These are phyloP conservation scores for Rhizoclosmatium hyalinum DNA, from an alignment of 371 early-diverging fungal genomes.

Conservation along the genomic window DNA sequence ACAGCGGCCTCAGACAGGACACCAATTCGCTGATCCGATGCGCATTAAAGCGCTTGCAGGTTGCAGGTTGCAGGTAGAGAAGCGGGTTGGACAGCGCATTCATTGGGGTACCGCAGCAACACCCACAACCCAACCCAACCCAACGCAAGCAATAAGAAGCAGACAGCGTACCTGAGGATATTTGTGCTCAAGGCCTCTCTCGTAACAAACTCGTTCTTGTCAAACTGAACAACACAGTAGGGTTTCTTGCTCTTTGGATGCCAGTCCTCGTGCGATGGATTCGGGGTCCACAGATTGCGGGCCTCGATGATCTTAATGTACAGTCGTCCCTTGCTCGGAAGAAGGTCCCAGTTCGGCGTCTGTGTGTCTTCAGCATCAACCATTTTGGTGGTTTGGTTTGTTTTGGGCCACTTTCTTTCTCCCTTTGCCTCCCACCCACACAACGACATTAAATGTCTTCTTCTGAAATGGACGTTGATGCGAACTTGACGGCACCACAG, in stretches of 20 bases:
- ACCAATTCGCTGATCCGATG: no score
- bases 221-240: slow-evolving; percentile 61
- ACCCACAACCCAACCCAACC: no score
- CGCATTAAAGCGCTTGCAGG: no score
- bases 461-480: not conserved
- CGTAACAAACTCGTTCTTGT: slow-evolving; percentile 56
- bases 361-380: not conserved
- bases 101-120: no score
- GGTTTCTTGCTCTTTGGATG: slow-evolving; percentile 23
- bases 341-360: slow-evolving; percentile 19
- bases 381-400: not conserved
- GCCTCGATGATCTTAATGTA: slow-evolving; percentile 56
- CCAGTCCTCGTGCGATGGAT: not conserved
- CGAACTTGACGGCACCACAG: not conserved
- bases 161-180: not conserved
- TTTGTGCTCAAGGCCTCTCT: slow-evolving; percentile 32
- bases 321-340: slow-evolving; percentile 47
- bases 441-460: no score
- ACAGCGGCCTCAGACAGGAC: no score
- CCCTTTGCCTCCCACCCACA: no score
- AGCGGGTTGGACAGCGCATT: no score
- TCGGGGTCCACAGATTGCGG: slow-evolving; percentile 38
- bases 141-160: no score
- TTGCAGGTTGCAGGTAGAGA: no score
- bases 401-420: no score